Evolutionary conservation across 2,329 filamentous ascomycete species (phyloP).

Genomic region (Aspergillus udagawae): DNA sequence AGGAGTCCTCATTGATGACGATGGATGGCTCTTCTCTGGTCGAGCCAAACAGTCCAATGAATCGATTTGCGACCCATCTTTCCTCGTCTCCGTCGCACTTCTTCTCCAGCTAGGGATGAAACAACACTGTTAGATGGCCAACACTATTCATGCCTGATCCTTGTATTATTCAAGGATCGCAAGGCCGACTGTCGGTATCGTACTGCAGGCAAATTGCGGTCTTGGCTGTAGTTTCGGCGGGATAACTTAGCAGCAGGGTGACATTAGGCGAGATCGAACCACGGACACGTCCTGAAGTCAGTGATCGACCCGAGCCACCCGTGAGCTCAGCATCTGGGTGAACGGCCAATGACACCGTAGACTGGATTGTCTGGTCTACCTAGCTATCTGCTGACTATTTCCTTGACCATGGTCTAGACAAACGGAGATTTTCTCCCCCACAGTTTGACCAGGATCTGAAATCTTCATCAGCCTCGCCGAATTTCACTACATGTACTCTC

Average conservation of each 20-base stretch:
- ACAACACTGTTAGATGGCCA: background rate
- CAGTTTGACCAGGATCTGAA: background rate
- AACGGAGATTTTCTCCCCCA: background rate
- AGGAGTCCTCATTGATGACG: too few relatives aligned
- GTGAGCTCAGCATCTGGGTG: background rate
- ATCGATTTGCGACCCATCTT: background rate
- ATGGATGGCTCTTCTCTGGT: too few relatives aligned
- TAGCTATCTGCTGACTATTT: background rate
- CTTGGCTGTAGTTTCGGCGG: background rate
- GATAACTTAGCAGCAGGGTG: background rate
- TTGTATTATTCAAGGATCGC: background rate
- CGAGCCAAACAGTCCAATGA: background rate
- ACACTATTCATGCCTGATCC: background rate
- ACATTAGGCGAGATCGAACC: background rate
- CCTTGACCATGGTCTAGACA: background rate
- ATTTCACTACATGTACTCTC: background rate
- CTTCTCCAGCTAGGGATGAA: background rate
- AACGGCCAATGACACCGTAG: background rate
- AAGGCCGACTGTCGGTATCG: too few relatives aligned
- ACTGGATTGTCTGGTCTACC: background rate
- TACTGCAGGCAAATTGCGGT: too few relatives aligned
- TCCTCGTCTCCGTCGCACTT: background rate
- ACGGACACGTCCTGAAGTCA: background rate
- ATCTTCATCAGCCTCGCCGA: background rate
- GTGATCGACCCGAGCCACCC: background rate